phyloP scores from a whole-genome alignment of 140 eudicot genomes.

The Senecio squalidus region DNA sequence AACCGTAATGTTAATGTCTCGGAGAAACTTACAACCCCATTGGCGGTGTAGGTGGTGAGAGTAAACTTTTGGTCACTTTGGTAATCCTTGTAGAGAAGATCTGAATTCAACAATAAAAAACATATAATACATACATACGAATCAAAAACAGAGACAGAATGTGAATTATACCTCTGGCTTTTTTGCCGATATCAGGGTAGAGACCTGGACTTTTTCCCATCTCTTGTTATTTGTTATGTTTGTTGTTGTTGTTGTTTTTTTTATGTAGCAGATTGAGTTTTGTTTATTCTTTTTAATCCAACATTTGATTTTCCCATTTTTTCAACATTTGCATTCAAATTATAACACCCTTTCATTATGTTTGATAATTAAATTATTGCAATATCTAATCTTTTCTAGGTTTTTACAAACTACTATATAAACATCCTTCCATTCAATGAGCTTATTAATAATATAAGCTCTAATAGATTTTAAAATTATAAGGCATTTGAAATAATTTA shows the following conservation, averaged over 20 bases:
- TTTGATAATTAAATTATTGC: too few relatives aligned
- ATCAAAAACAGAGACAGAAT: background rate
- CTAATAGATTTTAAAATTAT: too few relatives aligned
- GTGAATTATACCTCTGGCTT: constrained; percentile 58
- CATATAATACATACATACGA: background rate
- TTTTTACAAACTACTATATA: too few relatives aligned
- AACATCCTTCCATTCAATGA: too few relatives aligned
- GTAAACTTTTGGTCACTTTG: constrained; percentile 78
- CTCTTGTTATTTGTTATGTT: background rate
- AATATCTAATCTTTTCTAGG: too few relatives aligned
- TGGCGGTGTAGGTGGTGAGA: constrained; percentile 64
- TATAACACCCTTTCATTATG: too few relatives aligned
- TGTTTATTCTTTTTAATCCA: too few relatives aligned
- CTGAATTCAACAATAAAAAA: constrained; percentile 26
- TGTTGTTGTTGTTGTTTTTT: background rate
- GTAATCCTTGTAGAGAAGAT: constrained; percentile 89
- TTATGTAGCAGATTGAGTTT: background rate
- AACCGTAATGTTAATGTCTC: too few relatives aligned
- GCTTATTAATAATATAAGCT: too few relatives aligned
- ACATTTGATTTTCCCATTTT: too few relatives aligned
- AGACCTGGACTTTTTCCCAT: constrained; percentile 93
- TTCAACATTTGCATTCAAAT: too few relatives aligned
- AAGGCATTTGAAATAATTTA: too few relatives aligned
- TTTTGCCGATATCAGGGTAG: constrained; percentile 85
- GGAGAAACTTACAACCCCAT: constrained; percentile 48